Evolutionary conservation across 148 eudicot genomes (phyloP).

Genomic region (Nyssa sinensis): DNA sequence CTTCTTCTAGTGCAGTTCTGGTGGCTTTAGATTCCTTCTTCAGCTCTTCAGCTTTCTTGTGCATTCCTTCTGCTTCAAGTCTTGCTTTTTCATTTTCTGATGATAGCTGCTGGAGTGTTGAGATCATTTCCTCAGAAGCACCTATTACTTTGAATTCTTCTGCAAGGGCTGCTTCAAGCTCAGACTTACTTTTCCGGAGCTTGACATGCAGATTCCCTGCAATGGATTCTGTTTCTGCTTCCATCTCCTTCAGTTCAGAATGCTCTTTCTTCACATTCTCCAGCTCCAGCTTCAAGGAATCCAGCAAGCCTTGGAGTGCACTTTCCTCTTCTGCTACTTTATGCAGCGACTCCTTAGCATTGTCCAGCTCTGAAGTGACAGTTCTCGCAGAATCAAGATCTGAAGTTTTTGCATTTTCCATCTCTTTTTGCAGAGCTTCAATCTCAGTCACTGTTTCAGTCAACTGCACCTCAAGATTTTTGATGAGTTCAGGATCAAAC

Average conservation of each 20-base stretch:
- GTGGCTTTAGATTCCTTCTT: constrained; percentile 58
- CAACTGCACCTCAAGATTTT: constrained; percentile 62
- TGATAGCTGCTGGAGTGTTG: constrained; percentile 45
- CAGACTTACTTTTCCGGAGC: constrained; percentile 63
- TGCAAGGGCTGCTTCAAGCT: constrained; percentile 59
- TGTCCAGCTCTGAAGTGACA: constrained; percentile 63
- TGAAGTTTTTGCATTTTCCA: constrained; percentile 48
- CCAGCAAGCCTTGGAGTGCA: constrained; percentile 53
- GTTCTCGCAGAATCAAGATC: constrained; percentile 58
- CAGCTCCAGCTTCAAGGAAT: constrained; percentile 62
- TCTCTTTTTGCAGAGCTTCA: constrained; percentile 50
- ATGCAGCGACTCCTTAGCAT: constrained; percentile 72
- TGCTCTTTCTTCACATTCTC: constrained; percentile 68
- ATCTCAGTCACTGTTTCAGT: constrained; percentile 51
- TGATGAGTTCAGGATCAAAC: constrained; percentile 50
- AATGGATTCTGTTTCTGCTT: constrained; percentile 67
- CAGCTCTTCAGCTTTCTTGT: constrained; percentile 54
- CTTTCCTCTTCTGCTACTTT: constrained; percentile 66
- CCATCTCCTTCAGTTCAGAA: constrained; percentile 63
- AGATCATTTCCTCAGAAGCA: constrained; percentile 55
- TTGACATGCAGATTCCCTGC: constrained; percentile 71
- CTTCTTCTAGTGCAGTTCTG: constrained; percentile 49
- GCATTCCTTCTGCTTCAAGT: constrained; percentile 48
- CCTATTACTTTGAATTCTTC: constrained; percentile 61
- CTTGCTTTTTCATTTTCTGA: constrained; percentile 54